Evolutionary conservation across 148 eudicot species (phyloP), one percentile per base, ranked within the genome.

Genomic region (Rhododendron griersonianum): DNA sequence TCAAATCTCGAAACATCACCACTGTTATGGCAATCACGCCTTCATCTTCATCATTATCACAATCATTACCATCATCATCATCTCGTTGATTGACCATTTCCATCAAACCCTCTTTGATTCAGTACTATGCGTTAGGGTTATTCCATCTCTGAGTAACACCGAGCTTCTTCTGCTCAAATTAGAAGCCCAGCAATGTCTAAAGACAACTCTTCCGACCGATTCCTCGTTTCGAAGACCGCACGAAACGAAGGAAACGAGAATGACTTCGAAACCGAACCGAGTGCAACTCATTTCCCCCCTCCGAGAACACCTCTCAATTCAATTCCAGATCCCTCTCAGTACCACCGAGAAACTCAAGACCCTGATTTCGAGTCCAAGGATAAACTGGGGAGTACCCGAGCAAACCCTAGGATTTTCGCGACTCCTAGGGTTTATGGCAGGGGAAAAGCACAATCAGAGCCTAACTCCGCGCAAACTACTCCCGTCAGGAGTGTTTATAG

Each of bases 311-410:
- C 95, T 80, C 87, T 93, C 28, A 83, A 90, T 79, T 37, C 90
- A 50, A 93, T 93, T n/a, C 88, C 91, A 86, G 95, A 93, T 87
- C 95, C 95, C 9, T 83, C 89, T 16, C 95, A 93, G 59, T 50
- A 28, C 37, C 87, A 77, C 21, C 47, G 21, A 33, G 83, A 87
- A 53, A 11, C 33, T 85, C 79, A 47, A 81, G 88, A 89, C 14
- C 51, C 65, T 16, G 85, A 86, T 48, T 39, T 71, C 4, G 78
- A 88, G 19, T 84, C 85, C 47, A 80, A 83, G n/a, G 84, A 80
- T 35, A 85, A 86, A 53, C 51, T 41, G 16, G 83, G 84, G 33
- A 63, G 51, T 37, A 11, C 50, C 28, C 15, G 50, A 55, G 30
- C 21, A 6, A 50, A 53, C 48, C 84, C 78, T 21, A n/a, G n/a